Percentiles rank a stretch among this genome's conserved stretches.
Conservation (phyloP, 2,329 filamentous ascomycete species). For the Aspergillus udagawae region DNA sequence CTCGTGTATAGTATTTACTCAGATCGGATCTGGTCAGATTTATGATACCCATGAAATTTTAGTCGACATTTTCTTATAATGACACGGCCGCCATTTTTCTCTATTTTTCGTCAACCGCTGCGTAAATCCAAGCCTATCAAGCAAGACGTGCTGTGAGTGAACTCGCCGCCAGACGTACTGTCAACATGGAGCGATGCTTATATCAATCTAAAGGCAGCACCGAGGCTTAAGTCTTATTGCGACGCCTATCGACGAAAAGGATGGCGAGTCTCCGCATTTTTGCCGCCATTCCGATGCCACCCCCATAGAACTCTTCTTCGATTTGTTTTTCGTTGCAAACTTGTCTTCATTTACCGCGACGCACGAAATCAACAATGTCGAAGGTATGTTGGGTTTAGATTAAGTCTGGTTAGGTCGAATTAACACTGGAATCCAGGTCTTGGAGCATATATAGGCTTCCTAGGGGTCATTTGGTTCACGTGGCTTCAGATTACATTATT, state of each 20-base stretch:
- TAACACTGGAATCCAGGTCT: slow-evolving; percentile 26
- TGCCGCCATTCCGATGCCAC: slow-evolving; percentile 48
- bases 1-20: background rate
- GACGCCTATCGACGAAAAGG: slow-evolving; percentile 29
- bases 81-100: slow-evolving; percentile 26
- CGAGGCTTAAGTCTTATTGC: slow-evolving; percentile 31
- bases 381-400: slow-evolving; percentile 24
- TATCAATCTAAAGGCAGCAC: slow-evolving; percentile 8
- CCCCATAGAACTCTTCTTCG: slow-evolving; percentile 57
- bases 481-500: slow-evolving; percentile 63
- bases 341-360: slow-evolving; percentile 58
- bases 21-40: background rate
- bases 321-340: slow-evolving; percentile 62
- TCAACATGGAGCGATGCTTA: background rate
- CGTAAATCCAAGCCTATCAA: slow-evolving; percentile 13
- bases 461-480: slow-evolving; percentile 63
- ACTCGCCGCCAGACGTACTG: background rate
- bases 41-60: slow-evolving; percentile 14
- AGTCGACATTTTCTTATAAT: slow-evolving; percentile 18
- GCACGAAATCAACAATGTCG: slow-evolving; percentile 51
- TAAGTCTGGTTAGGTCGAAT: slow-evolving; percentile 9
- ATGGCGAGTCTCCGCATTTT: slow-evolving; percentile 28
- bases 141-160: slow-evolving; percentile 21
- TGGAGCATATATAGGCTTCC: slow-evolving; percentile 50
- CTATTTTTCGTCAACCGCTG: slow-evolving; percentile 25